Conservation (phyloP, 441 rosid genomes). For the Pelargonium cotyledonis region DNA sequence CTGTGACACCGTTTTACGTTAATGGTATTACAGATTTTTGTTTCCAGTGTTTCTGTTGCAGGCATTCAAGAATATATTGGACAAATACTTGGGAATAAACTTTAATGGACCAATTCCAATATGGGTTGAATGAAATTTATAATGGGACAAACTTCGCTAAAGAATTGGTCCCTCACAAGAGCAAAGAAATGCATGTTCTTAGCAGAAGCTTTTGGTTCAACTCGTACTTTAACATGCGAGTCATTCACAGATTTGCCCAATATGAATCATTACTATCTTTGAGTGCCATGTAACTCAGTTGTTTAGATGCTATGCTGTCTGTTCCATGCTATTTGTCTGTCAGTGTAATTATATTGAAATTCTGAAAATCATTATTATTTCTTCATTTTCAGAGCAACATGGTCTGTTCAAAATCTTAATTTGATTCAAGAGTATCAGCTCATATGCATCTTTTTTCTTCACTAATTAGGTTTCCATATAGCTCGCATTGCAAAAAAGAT, state of each 20-base stretch:
- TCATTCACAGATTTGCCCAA: not conserved
- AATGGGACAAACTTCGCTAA: not conserved
- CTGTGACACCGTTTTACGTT: constrained; percentile 10
- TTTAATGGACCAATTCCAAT: not conserved
- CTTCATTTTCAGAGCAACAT: not conserved
- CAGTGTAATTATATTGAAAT: not conserved
- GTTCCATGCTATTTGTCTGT: not conserved
- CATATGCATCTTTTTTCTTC: not conserved
- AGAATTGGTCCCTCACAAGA: constrained; percentile 1
- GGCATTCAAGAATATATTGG: not conserved
- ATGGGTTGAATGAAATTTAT: not conserved
- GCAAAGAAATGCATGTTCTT: constrained; percentile 2
- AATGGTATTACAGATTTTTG: not conserved
- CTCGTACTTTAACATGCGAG: not conserved
- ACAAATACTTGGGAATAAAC: not conserved
- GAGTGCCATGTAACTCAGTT: not conserved
- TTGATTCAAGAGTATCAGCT: no score
- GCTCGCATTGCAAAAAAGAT: not conserved
- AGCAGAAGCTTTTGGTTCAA: not conserved
- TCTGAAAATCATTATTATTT: not conserved
- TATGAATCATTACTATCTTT: not conserved
- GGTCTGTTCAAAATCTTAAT: not conserved
- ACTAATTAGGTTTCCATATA: not conserved
- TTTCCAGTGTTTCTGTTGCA: not conserved
- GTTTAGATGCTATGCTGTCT: not conserved